These are phyloP conservation scores for Inonotus hispidus DNA, from an alignment of 1,284 basidiomycete species.

Conservation along the genomic window DNA sequence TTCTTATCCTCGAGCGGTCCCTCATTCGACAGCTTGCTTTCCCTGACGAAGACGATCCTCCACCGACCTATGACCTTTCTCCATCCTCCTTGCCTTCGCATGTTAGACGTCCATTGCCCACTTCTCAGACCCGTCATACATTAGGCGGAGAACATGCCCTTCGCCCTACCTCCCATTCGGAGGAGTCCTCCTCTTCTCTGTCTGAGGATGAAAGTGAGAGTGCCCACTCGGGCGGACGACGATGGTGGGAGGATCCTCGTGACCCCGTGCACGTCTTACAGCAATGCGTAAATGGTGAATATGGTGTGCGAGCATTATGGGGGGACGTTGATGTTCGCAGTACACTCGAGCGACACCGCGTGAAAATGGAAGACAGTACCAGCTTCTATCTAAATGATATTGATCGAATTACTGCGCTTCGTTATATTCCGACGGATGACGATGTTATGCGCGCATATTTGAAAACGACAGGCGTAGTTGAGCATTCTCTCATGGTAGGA, in stretches of 20 bases:
- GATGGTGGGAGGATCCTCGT: slow-evolving; percentile 79
- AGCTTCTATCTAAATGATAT: slow-evolving; percentile 81
- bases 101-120: slow-evolving; percentile 15
- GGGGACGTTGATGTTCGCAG: slow-evolving; percentile 55
- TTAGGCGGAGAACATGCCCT: slow-evolving; percentile 46
- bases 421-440: slow-evolving; percentile 73
- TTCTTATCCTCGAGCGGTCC: slow-evolving; percentile 60
- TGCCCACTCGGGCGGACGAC: slow-evolving; percentile 60
- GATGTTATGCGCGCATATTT: slow-evolving; percentile 67
- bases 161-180: slow-evolving; percentile 65
- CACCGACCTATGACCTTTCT: slow-evolving; percentile 34
- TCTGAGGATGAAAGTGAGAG: slow-evolving; percentile 53
- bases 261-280: slow-evolving; percentile 70
- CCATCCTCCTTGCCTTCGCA: slow-evolving; percentile 9
- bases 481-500: slow-evolving; percentile 66
- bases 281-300: slow-evolving; percentile 39
- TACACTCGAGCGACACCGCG: slow-evolving; percentile 53
- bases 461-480: slow-evolving; percentile 73
- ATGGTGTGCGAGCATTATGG: slow-evolving; percentile 68
- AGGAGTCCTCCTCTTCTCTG: slow-evolving; percentile 53
- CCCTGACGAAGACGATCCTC: slow-evolving; percentile 49
- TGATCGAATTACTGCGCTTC: slow-evolving; percentile 67
- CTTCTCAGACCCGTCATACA: slow-evolving; percentile 3
- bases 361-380: slow-evolving; percentile 72
- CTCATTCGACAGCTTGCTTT: slow-evolving; percentile 59